phyloP scores from a whole-genome alignment of 2,329 filamentous ascomycete genomes.

The Pleurostoma richardsiae region DNA sequence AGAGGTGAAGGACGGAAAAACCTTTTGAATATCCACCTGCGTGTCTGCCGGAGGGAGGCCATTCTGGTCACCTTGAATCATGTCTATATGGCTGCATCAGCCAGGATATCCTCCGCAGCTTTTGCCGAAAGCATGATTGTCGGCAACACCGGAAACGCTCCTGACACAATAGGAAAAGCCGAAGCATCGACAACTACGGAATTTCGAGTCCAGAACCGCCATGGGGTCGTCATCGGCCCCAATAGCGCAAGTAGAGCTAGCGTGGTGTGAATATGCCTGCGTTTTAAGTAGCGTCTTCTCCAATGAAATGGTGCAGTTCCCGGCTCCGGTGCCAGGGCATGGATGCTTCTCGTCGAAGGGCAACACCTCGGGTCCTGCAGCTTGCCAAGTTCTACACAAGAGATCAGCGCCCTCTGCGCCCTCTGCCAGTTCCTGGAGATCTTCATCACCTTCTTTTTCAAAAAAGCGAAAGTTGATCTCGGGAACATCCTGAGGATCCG shows the following conservation, averaged over 20 bases:
- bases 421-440: slow-evolving; percentile 22
- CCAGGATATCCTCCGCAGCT: slow-evolving; percentile 7
- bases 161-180: slow-evolving; percentile 41
- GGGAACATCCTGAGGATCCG: slow-evolving; percentile 56
- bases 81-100: background rate
- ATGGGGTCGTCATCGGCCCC: slow-evolving; percentile 42
- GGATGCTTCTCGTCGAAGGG: slow-evolving; percentile 12
- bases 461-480: slow-evolving; percentile 55
- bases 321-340: slow-evolving; percentile 8
- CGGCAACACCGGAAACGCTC: slow-evolving; percentile 38
- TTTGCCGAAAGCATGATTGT: slow-evolving; percentile 35
- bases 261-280: slow-evolving; percentile 49
- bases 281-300: slow-evolving; percentile 18
- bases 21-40: too few relatives aligned
- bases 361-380: slow-evolving; percentile 5
- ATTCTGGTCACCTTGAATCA: too few relatives aligned
- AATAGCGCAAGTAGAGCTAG: slow-evolving; percentile 45
- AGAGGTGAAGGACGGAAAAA: too few relatives aligned
- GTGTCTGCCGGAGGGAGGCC: too few relatives aligned
- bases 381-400: slow-evolving; percentile 4
- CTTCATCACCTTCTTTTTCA: slow-evolving; percentile 37
- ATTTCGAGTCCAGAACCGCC: slow-evolving; percentile 47
- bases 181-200: slow-evolving; percentile 54
- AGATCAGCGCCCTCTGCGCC: background rate
- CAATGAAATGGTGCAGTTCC: slow-evolving; percentile 8